These are phyloP conservation scores for Monoraphidium neglectum DNA, from an alignment of 139 green algal species.

Conservation along the genomic window DNA sequence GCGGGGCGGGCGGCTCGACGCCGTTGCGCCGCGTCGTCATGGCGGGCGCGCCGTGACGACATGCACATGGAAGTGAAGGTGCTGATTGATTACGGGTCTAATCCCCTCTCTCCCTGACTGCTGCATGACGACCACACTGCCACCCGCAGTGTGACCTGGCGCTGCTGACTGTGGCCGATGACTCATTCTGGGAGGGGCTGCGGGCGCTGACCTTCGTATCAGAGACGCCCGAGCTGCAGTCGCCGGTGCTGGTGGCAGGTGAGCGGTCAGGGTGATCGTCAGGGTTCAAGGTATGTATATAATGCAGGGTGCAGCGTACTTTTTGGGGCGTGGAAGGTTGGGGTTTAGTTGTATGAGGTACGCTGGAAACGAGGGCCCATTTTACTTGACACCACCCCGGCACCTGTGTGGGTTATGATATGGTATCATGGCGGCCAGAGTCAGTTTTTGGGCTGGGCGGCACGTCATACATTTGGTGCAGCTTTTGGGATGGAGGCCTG, in stretches of 20 bases:
- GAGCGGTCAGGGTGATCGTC: too few relatives aligned
- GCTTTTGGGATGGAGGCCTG: too few relatives aligned
- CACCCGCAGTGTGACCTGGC: constrained; percentile 64
- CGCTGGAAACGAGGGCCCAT: too few relatives aligned
- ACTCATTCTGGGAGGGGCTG: constrained; percentile 70
- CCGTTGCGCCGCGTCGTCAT: not conserved
- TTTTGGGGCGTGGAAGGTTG: too few relatives aligned
- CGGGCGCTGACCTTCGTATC: constrained; percentile 62
- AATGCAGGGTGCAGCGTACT: too few relatives aligned
- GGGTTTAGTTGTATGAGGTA: too few relatives aligned
- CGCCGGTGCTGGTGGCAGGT: constrained; percentile 6
- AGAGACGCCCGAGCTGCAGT: constrained; percentile 78
- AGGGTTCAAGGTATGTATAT: too few relatives aligned
- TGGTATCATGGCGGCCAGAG: too few relatives aligned
- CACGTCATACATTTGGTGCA: too few relatives aligned
- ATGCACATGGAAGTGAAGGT: not conserved
- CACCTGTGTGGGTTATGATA: too few relatives aligned
- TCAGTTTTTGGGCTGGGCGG: too few relatives aligned
- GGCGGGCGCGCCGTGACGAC: not conserved
- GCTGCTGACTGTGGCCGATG: constrained; percentile 79
- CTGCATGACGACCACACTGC: not conserved
- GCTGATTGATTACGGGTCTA: not conserved
- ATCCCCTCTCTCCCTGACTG: not conserved
- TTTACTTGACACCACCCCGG: too few relatives aligned
- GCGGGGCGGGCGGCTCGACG: not conserved